Percentiles rank a stretch among this genome's conserved stretches.
Conservation (phyloP, 2,329 filamentous ascomycete species). For the Epichloe baconii region DNA sequence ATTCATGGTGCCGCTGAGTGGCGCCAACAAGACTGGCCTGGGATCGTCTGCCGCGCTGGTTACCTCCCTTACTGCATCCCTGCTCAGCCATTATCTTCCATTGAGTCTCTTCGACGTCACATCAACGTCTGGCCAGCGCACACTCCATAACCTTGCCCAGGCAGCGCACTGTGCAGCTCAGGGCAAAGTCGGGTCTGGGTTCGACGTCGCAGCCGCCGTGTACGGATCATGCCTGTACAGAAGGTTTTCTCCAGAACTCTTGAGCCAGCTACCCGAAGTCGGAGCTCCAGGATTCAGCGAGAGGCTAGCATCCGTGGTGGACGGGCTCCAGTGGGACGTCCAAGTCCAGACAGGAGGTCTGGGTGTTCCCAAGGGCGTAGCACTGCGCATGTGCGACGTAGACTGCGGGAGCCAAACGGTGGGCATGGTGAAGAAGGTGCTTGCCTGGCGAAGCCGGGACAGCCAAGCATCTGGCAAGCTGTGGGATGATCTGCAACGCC, state of each 20-base stretch:
- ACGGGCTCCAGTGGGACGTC: constrained; percentile 63
- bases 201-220: constrained; percentile 86
- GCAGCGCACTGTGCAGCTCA: constrained; percentile 90
- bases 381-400: constrained; percentile 88
- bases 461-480: constrained; percentile 50
- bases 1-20: constrained; percentile 61
- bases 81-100: constrained; percentile 65
- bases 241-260: constrained; percentile 73
- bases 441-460: constrained; percentile 63
- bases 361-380: constrained; percentile 57
- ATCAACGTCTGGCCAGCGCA: constrained; percentile 38
- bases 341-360: constrained; percentile 59
- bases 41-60: constrained; percentile 92
- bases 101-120: constrained; percentile 40
- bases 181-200: constrained; percentile 90
- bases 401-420: constrained; percentile 90
- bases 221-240: constrained; percentile 85
- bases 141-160: constrained; percentile 86
- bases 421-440: constrained; percentile 86
- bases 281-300: constrained; percentile 53
- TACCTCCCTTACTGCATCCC: constrained; percentile 66
- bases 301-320: constrained; percentile 51
- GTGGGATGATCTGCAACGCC: constrained; percentile 62
- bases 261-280: constrained; percentile 53
- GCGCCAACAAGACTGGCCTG: constrained; percentile 89